Evolutionary conservation across 805 yeast genomes (phyloP), one percentile per base, ranked within the genome.

Genomic region (Yamadazyma phyllophila): DNA sequence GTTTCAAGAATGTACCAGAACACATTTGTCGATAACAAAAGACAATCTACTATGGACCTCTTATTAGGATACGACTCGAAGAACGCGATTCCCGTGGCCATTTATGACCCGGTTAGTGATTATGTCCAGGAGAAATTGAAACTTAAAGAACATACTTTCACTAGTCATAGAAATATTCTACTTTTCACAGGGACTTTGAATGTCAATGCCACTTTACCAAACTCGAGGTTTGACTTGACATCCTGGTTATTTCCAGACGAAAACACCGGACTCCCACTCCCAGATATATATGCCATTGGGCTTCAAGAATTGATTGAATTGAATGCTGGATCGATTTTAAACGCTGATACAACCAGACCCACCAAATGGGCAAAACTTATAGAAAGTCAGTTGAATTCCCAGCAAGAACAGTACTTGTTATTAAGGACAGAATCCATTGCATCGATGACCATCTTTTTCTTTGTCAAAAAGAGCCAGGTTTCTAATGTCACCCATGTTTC

Each of bases 1-100:
- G 96, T 94, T 7, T 84, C 96, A 35, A 76, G 99, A 65, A 82
- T 94, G 80, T 94, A 94, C 63, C 92, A 94, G 61, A 94, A 94
- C 67, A 92, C 95, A 52, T 94, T 94, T 66, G 91, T 89, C 57
- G 99, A 94, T 66, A 87, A 87, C 56, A 83, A 82, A 36, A 87
- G 90, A 50, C 99, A 94, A 61, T 79, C 81, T n/a, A 86, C 90
- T 1, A 91, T 91, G 50, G 99, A 92, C 61, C 73, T 87, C 4
- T 66, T 92, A 36, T 73, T 94, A 29, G 99, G 99, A 1, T 78
- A 89, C 49, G 77, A 85, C 39, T 84, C 85, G 12, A 61, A 63
- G 37, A 80, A 82, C 36, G 92, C 90, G 49, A 54, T 59, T 4
- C 77, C 84, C 0, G 97, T 94, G 2, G 67, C 73, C 37, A 78